Percentiles rank a stretch among this genome's conserved stretches.
phyloP scores from a whole-genome alignment of 2,329 filamentous ascomycete genomes.

The Cladophialophora exuberans region DNA sequence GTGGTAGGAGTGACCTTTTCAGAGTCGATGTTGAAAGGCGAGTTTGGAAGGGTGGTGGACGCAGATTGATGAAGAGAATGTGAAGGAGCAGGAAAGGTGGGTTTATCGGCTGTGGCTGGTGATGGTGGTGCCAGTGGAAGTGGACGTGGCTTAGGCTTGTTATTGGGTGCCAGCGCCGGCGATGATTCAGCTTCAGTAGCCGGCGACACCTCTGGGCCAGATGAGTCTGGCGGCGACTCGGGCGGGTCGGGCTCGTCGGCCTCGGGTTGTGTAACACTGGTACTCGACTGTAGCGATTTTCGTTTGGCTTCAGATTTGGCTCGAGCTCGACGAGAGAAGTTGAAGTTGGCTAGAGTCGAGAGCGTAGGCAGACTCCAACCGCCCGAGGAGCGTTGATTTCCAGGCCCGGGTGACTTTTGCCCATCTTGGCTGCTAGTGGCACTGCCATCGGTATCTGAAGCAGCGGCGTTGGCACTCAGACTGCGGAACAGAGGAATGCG shows the following conservation, averaged over 20 bases:
- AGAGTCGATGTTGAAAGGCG: neutral
- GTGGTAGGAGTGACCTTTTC: neutral
- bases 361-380: constrained; percentile 18
- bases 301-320: constrained; percentile 13
- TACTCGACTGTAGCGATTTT: constrained; percentile 5
- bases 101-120: constrained; percentile 8
- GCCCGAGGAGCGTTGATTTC: constrained; percentile 5
- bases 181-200: neutral
- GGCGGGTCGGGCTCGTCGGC: neutral
- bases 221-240: neutral
- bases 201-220: too few species aligned
- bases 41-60: constrained; percentile 35
- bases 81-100: constrained; percentile 11
- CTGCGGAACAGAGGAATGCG: constrained; percentile 26
- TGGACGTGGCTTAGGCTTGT: neutral
- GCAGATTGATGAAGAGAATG: constrained; percentile 21
- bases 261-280: neutral
- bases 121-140: neutral
- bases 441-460: constrained; percentile 5
- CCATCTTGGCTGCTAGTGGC: constrained; percentile 1
- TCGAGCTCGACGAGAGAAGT: constrained; percentile 12
- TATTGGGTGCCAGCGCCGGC: constrained; percentile 7
- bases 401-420: neutral
- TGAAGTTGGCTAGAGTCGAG: constrained; percentile 17
- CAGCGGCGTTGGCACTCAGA: constrained; percentile 22